Percentiles rank a stretch among this genome's conserved stretches.
These are phyloP conservation scores for Beauveria rudraprayagi DNA, from an alignment of 2,329 filamentous ascomycete genomes.

Conservation along the genomic window DNA sequence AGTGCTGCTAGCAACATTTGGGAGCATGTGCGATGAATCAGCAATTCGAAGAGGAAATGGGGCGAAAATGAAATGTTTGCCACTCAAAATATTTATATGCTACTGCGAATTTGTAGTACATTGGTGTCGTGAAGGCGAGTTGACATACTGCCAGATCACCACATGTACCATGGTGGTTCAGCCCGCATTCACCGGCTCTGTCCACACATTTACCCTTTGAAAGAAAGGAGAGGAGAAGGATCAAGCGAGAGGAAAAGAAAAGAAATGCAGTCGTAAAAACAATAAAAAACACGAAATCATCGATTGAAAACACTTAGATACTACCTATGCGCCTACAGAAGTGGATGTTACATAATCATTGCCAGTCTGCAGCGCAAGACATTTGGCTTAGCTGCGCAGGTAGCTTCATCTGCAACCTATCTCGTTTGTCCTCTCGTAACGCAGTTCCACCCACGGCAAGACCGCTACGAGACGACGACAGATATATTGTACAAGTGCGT, in stretches of 20 bases:
- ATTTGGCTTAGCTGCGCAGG: neutral
- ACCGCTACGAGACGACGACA: neutral
- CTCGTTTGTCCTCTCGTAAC: neutral
- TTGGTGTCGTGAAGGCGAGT: too few species aligned
- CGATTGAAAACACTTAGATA: neutral
- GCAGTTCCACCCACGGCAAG: neutral
- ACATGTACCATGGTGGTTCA: neutral
- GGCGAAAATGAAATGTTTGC: slow-evolving; percentile 1
- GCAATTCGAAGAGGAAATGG: slow-evolving; percentile 5
- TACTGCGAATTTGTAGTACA: neutral
- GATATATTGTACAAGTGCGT: neutral
- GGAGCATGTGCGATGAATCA: neutral
- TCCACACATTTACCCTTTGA: too few species aligned
- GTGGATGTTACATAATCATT: slow-evolving; percentile 1
- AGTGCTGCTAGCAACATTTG: slow-evolving; percentile 1
- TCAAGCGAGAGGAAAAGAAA: neutral
- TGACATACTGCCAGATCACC: too few species aligned
- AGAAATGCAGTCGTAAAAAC: neutral
- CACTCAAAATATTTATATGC: neutral
- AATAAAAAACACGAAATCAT: neutral
- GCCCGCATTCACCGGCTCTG: neutral
- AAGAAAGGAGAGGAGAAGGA: too few species aligned
- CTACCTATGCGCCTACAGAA: neutral
- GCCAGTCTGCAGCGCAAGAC: neutral
- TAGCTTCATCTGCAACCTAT: neutral